Conservation (phyloP, 2,329 filamentous ascomycete species). For the Leptosphaerulina australis region DNA sequence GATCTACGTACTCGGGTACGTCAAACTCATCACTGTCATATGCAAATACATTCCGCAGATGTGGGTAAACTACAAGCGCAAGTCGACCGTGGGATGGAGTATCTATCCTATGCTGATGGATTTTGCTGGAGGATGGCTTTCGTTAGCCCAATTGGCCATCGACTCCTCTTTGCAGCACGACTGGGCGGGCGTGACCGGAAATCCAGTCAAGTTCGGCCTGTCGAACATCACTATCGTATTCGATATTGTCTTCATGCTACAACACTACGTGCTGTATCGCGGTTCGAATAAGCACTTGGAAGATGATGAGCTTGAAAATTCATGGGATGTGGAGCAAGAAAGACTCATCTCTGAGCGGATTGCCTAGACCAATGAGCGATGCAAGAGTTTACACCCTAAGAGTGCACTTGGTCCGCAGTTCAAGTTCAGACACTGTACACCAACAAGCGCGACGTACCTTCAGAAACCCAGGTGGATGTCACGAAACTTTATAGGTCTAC, state of each 20-base stretch:
- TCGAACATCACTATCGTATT: conserved; percentile 87
- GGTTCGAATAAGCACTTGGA: conserved; percentile 33
- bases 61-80: conserved; percentile 79
- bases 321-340: conserved; percentile 30
- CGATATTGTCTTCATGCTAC: conserved; percentile 81
- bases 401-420: not conserved
- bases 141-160: conserved; percentile 78
- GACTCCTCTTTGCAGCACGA: conserved; percentile 84
- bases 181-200: conserved; percentile 90
- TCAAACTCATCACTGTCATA: conserved; percentile 86
- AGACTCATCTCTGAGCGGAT: conserved; percentile 27
- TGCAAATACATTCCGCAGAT: conserved; percentile 83
- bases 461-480: not conserved
- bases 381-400: not conserved
- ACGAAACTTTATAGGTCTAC: not conserved
- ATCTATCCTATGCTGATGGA: conserved; percentile 86
- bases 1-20: conserved; percentile 76
- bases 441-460: not conserved
- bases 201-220: conserved; percentile 86
- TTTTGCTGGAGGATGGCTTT: conserved; percentile 79
- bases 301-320: conserved; percentile 26
- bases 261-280: conserved; percentile 84
- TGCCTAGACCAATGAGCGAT: conserved; percentile 2
- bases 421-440: not conserved
- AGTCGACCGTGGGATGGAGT: conserved; percentile 86